A percentile compares a stretch with the other conserved stretches of the same genome.
Evolutionary conservation across 2,329 filamentous ascomycete species (phyloP).

Genomic region (Pestalotiopsis sp.): DNA sequence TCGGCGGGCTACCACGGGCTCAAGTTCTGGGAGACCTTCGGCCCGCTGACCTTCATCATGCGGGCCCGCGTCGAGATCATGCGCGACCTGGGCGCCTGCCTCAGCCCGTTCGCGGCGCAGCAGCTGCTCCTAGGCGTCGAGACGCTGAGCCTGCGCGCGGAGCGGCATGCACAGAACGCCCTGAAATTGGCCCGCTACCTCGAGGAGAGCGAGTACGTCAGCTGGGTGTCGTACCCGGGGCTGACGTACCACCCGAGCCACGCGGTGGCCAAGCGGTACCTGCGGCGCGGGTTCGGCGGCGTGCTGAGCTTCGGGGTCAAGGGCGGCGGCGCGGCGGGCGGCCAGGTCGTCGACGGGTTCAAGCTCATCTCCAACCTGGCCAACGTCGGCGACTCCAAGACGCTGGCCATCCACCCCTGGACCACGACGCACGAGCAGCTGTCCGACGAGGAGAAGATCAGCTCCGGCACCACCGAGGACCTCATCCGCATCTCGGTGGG

Average conservation of each 20-base stretch:
- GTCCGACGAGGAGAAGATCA: constrained; percentile 73
- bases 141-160: constrained; percentile 83
- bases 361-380: constrained; percentile 95
- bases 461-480: constrained; percentile 85
- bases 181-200: constrained; percentile 80
- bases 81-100: constrained; percentile 78
- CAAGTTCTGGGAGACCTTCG: constrained; percentile 94
- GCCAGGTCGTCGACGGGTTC: constrained; percentile 89
- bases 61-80: constrained; percentile 87
- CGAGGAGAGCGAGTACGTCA: constrained; percentile 79
- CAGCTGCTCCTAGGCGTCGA: constrained; percentile 88
- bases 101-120: constrained; percentile 92
- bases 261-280: constrained; percentile 81
- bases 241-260: constrained; percentile 82
- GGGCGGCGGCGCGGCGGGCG: constrained; percentile 81
- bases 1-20: constrained; percentile 89
- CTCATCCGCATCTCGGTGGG: constrained; percentile 94
- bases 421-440: constrained; percentile 94
- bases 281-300: constrained; percentile 82
- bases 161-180: constrained; percentile 86
- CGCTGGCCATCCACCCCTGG: constrained; percentile 93
- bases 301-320: constrained; percentile 94
- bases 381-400: constrained; percentile 96
- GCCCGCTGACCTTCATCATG: constrained; percentile 79
- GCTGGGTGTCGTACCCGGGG: constrained; percentile 94